Evolutionary conservation across 2,329 filamentous ascomycete species (phyloP).

Genomic region (Diaporthe vaccinii): DNA sequence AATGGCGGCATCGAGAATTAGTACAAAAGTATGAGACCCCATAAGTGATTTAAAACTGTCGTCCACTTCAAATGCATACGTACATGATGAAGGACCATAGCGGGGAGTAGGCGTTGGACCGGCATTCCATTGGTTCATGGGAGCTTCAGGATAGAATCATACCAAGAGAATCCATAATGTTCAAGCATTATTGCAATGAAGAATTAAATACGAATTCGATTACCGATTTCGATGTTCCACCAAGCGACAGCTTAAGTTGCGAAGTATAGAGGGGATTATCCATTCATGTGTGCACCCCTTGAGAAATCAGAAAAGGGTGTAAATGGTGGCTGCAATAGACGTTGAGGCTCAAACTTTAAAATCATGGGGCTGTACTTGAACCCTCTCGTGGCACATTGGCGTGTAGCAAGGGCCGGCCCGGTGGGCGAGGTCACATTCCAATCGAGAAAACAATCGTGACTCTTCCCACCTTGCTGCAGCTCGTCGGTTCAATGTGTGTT

Average conservation of each 20-base stretch:
- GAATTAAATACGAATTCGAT: neutral
- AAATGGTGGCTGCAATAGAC: neutral
- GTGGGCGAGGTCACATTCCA: neutral
- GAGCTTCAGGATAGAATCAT: constrained; percentile 7
- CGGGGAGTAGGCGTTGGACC: neutral
- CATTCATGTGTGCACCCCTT: neutral
- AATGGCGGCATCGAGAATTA: neutral
- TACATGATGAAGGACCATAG: neutral
- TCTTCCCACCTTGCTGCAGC: neutral
- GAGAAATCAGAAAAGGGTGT: neutral
- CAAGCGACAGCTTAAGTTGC: no score
- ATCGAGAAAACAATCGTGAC: neutral
- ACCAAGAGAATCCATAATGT: constrained; percentile 3
- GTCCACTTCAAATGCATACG: neutral
- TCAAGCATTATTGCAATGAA: constrained; percentile 6
- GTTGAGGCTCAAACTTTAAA: constrained; percentile 3
- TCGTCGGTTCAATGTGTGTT: no score
- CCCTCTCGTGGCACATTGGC: neutral
- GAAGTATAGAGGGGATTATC: neutral
- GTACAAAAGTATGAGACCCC: neutral
- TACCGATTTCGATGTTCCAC: neutral
- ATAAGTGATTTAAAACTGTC: neutral
- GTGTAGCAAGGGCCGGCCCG: neutral
- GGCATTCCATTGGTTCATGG: neutral
- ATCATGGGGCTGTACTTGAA: neutral